These are phyloP conservation scores for Phytophthora fragariae DNA, from an alignment of 352 stramenopile genomes.

Conservation along the genomic window DNA sequence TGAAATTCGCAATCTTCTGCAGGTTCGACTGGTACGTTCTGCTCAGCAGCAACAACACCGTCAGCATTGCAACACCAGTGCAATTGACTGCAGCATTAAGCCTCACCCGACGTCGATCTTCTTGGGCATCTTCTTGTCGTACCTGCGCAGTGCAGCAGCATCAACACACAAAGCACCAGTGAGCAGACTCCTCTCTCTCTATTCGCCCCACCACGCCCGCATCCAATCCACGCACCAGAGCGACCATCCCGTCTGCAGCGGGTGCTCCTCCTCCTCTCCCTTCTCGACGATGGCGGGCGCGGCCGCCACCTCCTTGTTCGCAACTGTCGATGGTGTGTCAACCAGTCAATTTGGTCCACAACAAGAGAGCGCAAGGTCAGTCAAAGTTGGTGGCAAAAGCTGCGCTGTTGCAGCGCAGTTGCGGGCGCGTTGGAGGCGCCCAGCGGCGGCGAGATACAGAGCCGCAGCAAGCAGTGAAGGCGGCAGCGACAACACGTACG, in stretches of 20 bases:
- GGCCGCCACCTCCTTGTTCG: constrained; percentile 37
- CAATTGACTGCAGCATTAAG: constrained; percentile 1
- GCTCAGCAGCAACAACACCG: neutral
- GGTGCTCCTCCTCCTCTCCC: constrained; percentile 74
- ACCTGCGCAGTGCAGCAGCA: constrained; percentile 60
- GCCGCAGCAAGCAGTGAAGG: constrained; percentile 15
- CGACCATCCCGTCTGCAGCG: constrained; percentile 89
- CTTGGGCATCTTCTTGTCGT: constrained; percentile 94
- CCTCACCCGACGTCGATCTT: constrained; percentile 89
- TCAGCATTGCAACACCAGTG: neutral
- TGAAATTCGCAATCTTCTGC: constrained; percentile 91
- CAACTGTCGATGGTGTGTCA: constrained; percentile 27
- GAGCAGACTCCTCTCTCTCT: neutral
- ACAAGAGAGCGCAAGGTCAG: constrained; percentile 23
- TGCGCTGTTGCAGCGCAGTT: neutral
- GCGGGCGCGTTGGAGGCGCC: neutral
- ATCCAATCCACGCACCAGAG: constrained; percentile 70
- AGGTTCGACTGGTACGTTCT: constrained; percentile 63
- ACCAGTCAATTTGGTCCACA: neutral
- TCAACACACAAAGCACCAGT: constrained; percentile 12
- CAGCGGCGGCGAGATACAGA: neutral
- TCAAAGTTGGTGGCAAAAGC: neutral
- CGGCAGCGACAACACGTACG: constrained; percentile 29
- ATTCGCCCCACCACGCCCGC: too few species aligned
- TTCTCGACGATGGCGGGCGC: constrained; percentile 36